phyloP scores from a whole-genome alignment of 495 filamentous ascomycete genomes.

The Penicillium pulvis region DNA sequence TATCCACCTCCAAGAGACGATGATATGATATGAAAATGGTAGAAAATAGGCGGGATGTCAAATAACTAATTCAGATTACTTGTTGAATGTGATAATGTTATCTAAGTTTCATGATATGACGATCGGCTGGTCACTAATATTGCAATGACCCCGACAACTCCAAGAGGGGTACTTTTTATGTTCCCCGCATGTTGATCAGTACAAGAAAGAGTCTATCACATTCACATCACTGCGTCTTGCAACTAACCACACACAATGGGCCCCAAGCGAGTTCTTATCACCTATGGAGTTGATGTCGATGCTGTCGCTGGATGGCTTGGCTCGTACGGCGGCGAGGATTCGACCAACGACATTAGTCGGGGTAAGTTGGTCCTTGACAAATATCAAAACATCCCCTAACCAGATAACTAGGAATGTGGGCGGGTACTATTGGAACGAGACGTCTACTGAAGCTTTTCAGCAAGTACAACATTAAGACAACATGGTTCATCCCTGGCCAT shows the following conservation, averaged over 20 bases:
- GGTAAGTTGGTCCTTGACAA: conserved; percentile 30
- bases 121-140: not conserved
- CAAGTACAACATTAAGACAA: conserved; percentile 78
- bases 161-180: conserved; percentile 9
- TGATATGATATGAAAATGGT: not conserved
- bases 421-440: conserved; percentile 68
- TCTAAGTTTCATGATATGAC: not conserved
- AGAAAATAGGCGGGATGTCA: not conserved
- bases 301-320: conserved; percentile 74
- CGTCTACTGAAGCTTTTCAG: conserved; percentile 73
- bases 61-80: not conserved
- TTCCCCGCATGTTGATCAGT: conserved; percentile 22
- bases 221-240: not conserved
- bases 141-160: conserved; percentile 11
- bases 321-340: conserved; percentile 68
- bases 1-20: conserved; percentile 1
- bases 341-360: conserved; percentile 64
- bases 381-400: not conserved
- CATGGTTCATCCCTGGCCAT: conserved; percentile 83
- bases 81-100: not conserved
- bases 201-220: conserved; percentile 9
- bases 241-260: conserved; percentile 19
- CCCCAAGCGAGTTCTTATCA: conserved; percentile 56
- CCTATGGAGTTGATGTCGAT: conserved; percentile 64
- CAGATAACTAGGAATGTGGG: conserved; percentile 58